Base-by-base conservation (phyloP, 2,329 filamentous ascomycete species). In the Hymenoscyphus repandus region DNA sequence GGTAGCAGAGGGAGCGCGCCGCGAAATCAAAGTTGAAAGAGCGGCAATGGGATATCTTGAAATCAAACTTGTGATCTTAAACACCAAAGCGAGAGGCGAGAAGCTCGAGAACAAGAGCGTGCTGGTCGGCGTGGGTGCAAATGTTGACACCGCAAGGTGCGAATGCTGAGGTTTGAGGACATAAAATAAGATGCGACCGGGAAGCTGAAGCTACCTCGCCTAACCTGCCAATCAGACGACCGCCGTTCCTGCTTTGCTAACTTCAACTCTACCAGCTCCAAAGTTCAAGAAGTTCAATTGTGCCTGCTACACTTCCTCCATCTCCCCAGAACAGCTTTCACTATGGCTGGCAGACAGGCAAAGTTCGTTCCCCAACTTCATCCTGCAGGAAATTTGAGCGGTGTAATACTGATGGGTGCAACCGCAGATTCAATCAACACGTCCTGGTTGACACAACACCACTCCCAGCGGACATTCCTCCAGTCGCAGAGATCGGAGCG, bases 391-490 rank as follows among this genome's bases (percentile, higher is more conserved):
- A 13, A 20, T n/a, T 20, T 18, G 11, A 7, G 15, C 6, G 41
- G 12, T 10, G 33, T 37, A 13, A 15, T 37, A 38, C 58, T 64
- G 58, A 69, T 57, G 67, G 60, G 49, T 42, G 50, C 56, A 58
- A 60, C 69, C 60, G 48, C 72, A 97, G 93, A 72, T 97, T 97
- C 85, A 90, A 90, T 75, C 89, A 96, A 76, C 78, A 90, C 70
- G 79, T 88, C 75, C 88, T 97, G 74, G 82, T 93, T 77, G 93
- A 99, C 79, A 93, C 89, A 67, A 96, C 93, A 62, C 92, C 93
- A 66, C 87, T 99, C 67, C 93, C 93, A 60, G 85, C 89, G 68
- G 79, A 86, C 66, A 90, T 99, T 71, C 93, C 93, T 66, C 85
- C 89, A 68, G 93, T 99, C 70, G 81, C 88, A 72, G 93, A 99